phyloP scores from a whole-genome alignment of 2,329 filamentous ascomycete species.

The Neonectria neomacrospora region DNA sequence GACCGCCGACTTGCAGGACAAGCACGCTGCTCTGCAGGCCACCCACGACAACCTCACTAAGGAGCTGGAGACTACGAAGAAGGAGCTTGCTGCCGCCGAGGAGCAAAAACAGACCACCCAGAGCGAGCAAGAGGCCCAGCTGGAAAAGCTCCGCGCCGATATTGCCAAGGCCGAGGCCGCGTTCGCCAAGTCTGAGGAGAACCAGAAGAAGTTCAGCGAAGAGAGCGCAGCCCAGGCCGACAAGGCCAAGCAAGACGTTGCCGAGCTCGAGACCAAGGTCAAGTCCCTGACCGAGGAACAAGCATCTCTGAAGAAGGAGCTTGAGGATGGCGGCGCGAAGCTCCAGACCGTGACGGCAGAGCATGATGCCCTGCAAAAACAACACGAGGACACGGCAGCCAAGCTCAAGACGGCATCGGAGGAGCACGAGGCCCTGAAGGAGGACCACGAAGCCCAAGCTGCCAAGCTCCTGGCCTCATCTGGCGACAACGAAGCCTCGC shows the following conservation, averaged over 20 bases:
- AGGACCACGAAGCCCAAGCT: conserved; percentile 16
- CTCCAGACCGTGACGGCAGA: conserved; percentile 33
- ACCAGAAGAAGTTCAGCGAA: conserved; percentile 42
- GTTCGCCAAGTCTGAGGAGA: conserved; percentile 40
- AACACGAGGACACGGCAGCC: conserved; percentile 37
- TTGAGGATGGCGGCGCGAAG: conserved; percentile 35
- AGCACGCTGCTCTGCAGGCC: conserved; percentile 40
- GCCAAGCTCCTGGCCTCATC: conserved; percentile 31
- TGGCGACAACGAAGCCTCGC: conserved; percentile 41
- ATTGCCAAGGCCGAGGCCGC: conserved; percentile 41
- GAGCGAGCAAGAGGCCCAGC: conserved; percentile 34
- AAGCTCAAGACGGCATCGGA: conserved; percentile 42
- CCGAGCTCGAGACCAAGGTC: conserved; percentile 44
- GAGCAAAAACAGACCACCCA: conserved; percentile 36
- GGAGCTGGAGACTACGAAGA: conserved; percentile 47
- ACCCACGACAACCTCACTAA: conserved; percentile 40
- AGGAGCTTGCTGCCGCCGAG: conserved; percentile 42
- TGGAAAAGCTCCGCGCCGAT: conserved; percentile 38
- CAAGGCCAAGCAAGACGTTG: conserved; percentile 41
- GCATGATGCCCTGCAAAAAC: conserved; percentile 33
- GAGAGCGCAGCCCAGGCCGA: conserved; percentile 35
- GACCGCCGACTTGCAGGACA: conserved; percentile 42
- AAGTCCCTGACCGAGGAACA: conserved; percentile 39
- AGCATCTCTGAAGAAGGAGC: conserved; percentile 38
- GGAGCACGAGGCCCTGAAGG: conserved; percentile 42